Evolutionary conservation across 1,139 yeast genomes (phyloP).

Genomic region (Candida mesenterica): DNA sequence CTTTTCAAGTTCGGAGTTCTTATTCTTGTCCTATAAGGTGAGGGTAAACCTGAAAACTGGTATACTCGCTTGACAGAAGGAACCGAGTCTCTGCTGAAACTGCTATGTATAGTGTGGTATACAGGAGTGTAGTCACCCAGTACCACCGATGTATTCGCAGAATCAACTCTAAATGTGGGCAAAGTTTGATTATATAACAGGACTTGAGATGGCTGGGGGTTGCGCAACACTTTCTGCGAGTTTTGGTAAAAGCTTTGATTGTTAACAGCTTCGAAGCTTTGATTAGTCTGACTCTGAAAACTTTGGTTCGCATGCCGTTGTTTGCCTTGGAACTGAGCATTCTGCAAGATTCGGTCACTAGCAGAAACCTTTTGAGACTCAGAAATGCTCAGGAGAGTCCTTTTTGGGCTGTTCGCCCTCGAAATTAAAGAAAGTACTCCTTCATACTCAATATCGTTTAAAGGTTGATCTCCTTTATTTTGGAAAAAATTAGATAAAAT

Average conservation of each 20-base stretch:
- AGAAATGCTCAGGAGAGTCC: too few relatives aligned
- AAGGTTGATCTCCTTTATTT: slow-evolving; percentile 70
- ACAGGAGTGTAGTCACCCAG: slow-evolving; percentile 42
- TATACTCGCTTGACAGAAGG: slow-evolving; percentile 51
- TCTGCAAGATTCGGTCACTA: too few relatives aligned
- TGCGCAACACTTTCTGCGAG: slow-evolving; percentile 1
- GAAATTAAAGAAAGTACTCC: slow-evolving; percentile 69
- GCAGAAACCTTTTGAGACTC: slow-evolving; percentile 11
- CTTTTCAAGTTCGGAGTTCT: slow-evolving; percentile 25
- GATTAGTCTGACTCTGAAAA: too few relatives aligned
- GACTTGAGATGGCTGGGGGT: slow-evolving; percentile 4
- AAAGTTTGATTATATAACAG: slow-evolving; percentile 4
- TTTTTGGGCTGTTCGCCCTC: slow-evolving; percentile 11
- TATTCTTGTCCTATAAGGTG: slow-evolving; percentile 60
- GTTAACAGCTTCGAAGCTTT: too few relatives aligned
- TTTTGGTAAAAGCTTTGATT: not conserved
- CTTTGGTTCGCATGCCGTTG: too few relatives aligned
- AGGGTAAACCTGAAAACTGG: slow-evolving; percentile 62
- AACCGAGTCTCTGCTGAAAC: slow-evolving; percentile 21
- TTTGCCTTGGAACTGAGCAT: too few relatives aligned
- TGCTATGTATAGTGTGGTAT: slow-evolving; percentile 32
- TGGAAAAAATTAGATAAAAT: slow-evolving; percentile 71
- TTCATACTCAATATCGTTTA: slow-evolving; percentile 76
- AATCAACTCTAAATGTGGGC: slow-evolving; percentile 3
- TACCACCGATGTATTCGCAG: slow-evolving; percentile 15